Evolutionary conservation across 1,284 basidiomycete genomes (phyloP).

Genomic region (Coriolopsis trogii): DNA sequence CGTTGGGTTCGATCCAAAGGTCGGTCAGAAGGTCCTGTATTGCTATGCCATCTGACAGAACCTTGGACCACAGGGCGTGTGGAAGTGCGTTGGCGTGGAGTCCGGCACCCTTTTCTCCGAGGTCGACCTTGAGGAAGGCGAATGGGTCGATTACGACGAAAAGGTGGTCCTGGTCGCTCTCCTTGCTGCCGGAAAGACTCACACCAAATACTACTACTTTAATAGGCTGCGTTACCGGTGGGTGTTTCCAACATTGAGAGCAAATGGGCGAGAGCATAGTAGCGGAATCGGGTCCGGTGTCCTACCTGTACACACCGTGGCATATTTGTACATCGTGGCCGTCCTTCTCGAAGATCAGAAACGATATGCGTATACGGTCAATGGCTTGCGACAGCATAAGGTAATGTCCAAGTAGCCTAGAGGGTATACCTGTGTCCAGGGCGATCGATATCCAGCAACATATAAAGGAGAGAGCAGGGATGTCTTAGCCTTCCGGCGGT

Average conservation of each 20-base stretch:
- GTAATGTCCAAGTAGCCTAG: not conserved
- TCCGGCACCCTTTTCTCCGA: conserved; percentile 61
- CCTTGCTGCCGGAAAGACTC: not conserved
- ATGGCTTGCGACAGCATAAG: too few species aligned
- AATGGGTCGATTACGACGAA: conserved; percentile 85
- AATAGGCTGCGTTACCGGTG: conserved; percentile 63
- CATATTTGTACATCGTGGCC: too few species aligned
- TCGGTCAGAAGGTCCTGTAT: conserved; percentile 28
- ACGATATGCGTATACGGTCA: too few species aligned
- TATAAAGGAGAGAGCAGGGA: not conserved
- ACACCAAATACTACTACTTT: too few species aligned
- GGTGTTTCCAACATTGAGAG: conserved; percentile 63
- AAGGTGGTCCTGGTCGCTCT: conserved; percentile 49
- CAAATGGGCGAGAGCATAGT: conserved; percentile 64
- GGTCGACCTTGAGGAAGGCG: conserved; percentile 61
- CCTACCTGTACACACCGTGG: too few species aligned
- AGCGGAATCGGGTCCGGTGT: not conserved
- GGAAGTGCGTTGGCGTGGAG: conserved; percentile 67
- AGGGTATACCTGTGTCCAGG: conserved; percentile 7
- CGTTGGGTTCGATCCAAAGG: conserved; percentile 67
- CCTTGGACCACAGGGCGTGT: conserved; percentile 53
- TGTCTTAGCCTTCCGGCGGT: too few species aligned
- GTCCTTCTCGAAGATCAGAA: too few species aligned
- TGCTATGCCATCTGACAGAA: conserved; percentile 8
- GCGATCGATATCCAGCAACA: too few species aligned